phyloP scores from a whole-genome alignment of 352 stramenopile genomes.

The Globisporangium paddicum region DNA sequence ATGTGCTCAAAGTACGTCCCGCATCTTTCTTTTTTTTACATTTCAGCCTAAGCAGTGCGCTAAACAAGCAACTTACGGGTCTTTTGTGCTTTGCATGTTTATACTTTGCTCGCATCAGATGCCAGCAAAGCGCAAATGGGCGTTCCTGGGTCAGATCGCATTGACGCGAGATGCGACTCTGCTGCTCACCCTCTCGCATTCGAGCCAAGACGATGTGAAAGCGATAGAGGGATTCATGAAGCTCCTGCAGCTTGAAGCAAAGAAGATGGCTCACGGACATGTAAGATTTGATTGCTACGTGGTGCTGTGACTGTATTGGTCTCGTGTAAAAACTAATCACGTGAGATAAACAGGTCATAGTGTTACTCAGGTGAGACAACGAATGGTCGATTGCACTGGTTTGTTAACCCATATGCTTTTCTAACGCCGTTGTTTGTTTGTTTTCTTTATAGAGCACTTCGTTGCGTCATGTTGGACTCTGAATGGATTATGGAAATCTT shows the following conservation, averaged over 20 bases:
- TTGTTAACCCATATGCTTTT: background rate
- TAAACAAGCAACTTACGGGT: background rate
- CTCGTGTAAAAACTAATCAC: background rate
- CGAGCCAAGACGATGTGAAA: background rate
- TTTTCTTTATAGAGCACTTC: constrained; percentile 5
- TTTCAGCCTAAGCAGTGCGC: background rate
- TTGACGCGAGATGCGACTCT: constrained; percentile 1
- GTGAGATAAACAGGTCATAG: background rate
- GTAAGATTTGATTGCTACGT: constrained; percentile 5
- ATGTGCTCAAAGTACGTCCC: constrained; percentile 9
- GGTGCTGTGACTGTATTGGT: background rate
- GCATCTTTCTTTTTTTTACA: too few species aligned
- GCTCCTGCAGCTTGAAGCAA: constrained; percentile 14
- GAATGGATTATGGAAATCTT: constrained; percentile 16
- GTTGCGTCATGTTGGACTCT: constrained; percentile 14
- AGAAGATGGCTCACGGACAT: constrained; percentile 18
- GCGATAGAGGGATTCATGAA: constrained; percentile 11
- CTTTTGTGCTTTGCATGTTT: background rate
- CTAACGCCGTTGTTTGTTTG: background rate
- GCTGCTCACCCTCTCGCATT: background rate
- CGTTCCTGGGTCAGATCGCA: constrained; percentile 6
- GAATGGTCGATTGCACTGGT: background rate
- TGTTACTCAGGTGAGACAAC: constrained; percentile 1
- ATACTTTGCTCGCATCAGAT: constrained; percentile 1
- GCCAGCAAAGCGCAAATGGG: constrained; percentile 10